Percentiles rank a stretch among this genome's conserved stretches.
These are phyloP conservation scores for Aspergillus ochraceus DNA, from an alignment of 2,329 filamentous ascomycete genomes.

Conservation along the genomic window DNA sequence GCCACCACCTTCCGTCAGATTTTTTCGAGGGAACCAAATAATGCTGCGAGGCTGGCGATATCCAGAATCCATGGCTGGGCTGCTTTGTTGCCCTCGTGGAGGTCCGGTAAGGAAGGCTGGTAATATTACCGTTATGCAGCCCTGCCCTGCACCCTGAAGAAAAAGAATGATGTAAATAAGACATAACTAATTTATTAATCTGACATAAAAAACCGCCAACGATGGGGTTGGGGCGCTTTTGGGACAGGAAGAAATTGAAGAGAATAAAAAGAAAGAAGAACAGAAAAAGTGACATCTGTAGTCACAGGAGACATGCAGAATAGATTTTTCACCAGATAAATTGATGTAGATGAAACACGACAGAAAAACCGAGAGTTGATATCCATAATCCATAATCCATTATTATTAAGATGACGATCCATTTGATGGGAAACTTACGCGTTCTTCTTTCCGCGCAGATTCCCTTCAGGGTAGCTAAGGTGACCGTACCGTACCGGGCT, in stretches of 20 bases:
- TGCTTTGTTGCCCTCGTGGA: neutral
- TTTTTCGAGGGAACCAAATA: conserved; percentile 9
- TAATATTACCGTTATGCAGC: neutral
- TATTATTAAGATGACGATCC: conserved; percentile 9
- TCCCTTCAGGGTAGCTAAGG: neutral
- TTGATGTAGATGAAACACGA: conserved; percentile 10
- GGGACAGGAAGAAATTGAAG: neutral
- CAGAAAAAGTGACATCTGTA: neutral
- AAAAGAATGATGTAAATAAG: neutral
- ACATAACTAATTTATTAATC: neutral
- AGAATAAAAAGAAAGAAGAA: neutral
- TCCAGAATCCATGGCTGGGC: neutral
- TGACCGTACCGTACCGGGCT: conserved; percentile 9
- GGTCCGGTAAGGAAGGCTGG: neutral
- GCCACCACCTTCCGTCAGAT: conserved; percentile 7
- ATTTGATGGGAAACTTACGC: conserved; percentile 9
- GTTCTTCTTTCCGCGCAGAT: neutral
- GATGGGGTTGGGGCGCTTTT: neutral
- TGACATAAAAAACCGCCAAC: neutral
- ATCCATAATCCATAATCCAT: too few species aligned
- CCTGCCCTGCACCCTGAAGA: neutral
- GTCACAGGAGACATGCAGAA: neutral
- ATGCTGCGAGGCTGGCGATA: conserved; percentile 14
- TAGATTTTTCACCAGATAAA: neutral
- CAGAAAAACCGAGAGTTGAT: neutral